A percentile compares a stretch with the other conserved stretches of the same genome.
Evolutionary conservation across 2,329 filamentous ascomycete genomes (phyloP).

Genomic region (Fusarium hainanense): DNA sequence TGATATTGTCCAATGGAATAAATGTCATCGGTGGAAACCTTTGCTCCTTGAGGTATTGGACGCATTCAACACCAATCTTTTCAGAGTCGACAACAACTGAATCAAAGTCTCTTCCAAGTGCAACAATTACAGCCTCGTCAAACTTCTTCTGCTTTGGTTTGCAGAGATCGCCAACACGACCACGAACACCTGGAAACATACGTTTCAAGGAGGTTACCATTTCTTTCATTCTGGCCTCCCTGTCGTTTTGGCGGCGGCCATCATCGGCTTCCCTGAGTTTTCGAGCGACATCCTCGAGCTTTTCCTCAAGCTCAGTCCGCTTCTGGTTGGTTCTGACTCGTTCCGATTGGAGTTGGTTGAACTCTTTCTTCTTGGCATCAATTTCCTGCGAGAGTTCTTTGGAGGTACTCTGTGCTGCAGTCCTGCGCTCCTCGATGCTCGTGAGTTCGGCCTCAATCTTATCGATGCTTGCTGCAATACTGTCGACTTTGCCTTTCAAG

Average conservation of each 20-base stretch:
- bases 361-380: slow-evolving; percentile 88
- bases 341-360: slow-evolving; percentile 86
- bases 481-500: slow-evolving; percentile 87
- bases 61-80: slow-evolving; percentile 92
- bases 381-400: slow-evolving; percentile 81
- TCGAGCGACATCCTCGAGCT: slow-evolving; percentile 81
- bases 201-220: slow-evolving; percentile 88
- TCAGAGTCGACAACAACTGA: slow-evolving; percentile 95
- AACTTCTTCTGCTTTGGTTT: slow-evolving; percentile 98
- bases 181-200: slow-evolving; percentile 90
- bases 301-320: slow-evolving; percentile 90
- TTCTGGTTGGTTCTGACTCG: slow-evolving; percentile 83
- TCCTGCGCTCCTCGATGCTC: slow-evolving; percentile 75
- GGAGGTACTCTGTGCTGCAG: slow-evolving; percentile 69
- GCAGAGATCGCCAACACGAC: slow-evolving; percentile 89
- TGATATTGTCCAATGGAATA: slow-evolving; percentile 96
- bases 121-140: slow-evolving; percentile 90
- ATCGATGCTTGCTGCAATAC: slow-evolving; percentile 76
- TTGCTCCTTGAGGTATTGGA: slow-evolving; percentile 92
- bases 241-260: slow-evolving; percentile 85
- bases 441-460: slow-evolving; percentile 78
- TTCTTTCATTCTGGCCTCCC: slow-evolving; percentile 82
- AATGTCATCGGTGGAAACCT: slow-evolving; percentile 90
- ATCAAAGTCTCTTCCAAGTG: slow-evolving; percentile 92
- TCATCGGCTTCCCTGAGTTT: slow-evolving; percentile 89